Evolutionary conservation across 257 asterid species (phyloP).

Genomic region (Salvia splendens): DNA sequence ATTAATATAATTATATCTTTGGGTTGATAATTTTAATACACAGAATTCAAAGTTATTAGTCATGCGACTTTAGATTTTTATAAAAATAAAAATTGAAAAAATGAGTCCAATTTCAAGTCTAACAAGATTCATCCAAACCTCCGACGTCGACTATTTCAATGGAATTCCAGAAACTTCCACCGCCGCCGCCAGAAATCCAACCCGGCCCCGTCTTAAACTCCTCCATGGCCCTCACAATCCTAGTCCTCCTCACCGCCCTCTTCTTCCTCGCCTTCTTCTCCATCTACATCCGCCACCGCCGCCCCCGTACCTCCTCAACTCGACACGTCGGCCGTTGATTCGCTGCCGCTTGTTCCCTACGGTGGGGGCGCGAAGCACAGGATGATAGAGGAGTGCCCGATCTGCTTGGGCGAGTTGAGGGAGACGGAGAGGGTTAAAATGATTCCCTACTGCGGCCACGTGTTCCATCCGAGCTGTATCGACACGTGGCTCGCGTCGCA

Average conservation of each 20-base stretch:
- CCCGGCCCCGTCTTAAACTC: slow-evolving; percentile 48
- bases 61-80: too few relatives aligned
- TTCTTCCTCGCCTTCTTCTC: slow-evolving; percentile 73
- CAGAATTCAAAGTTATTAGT: too few relatives aligned
- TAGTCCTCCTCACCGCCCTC: slow-evolving; percentile 59
- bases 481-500: slow-evolving; percentile 82
- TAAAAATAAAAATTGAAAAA: too few relatives aligned
- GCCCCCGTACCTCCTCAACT: slow-evolving; percentile 7
- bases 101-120: slow-evolving; percentile 22
- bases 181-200: slow-evolving; percentile 17
- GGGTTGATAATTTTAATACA: too few relatives aligned
- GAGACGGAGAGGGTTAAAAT: slow-evolving; percentile 56
- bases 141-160: slow-evolving; percentile 24
- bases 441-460: slow-evolving; percentile 76
- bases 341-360: slow-evolving; percentile 60
- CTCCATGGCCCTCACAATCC: slow-evolving; percentile 57
- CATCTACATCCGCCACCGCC: slow-evolving; percentile 53
- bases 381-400: slow-evolving; percentile 59
- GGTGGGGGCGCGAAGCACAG: slow-evolving; percentile 45
- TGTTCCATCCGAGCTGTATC: slow-evolving; percentile 68
- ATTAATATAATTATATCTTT: too few relatives aligned
- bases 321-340: slow-evolving; percentile 41
- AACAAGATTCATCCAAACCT: slow-evolving; percentile 36
- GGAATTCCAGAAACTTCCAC: slow-evolving; percentile 17
- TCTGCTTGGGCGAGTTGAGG: slow-evolving; percentile 66